phyloP scores from a whole-genome alignment of 1,139 yeast genomes.

The Suhomyces bribrorum region DNA sequence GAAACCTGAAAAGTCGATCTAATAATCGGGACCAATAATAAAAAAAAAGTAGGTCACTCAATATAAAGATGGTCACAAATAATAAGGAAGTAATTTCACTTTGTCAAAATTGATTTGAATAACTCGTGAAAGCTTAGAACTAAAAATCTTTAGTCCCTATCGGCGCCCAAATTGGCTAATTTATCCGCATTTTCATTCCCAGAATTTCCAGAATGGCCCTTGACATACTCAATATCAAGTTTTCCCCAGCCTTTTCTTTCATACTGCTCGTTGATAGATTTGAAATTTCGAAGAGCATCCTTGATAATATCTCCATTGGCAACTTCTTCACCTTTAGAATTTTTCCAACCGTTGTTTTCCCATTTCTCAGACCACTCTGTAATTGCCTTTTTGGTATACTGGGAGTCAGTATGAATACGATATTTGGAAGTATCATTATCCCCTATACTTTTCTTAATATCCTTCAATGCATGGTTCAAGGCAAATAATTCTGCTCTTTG shows the following conservation, averaged over 20 bases:
- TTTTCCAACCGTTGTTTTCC: constrained; percentile 56
- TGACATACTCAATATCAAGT: constrained; percentile 57
- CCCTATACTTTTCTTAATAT: constrained; percentile 28
- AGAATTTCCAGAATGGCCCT: constrained; percentile 65
- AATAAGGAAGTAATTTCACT: too few relatives aligned
- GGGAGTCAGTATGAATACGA: constrained; percentile 56
- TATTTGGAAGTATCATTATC: constrained; percentile 20
- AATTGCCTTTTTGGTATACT: constrained; percentile 51
- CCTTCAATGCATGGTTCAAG: constrained; percentile 52
- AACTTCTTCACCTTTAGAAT: constrained; percentile 44
- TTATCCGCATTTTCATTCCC: constrained; percentile 83
- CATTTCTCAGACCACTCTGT: constrained; percentile 55
- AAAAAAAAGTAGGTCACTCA: not conserved
- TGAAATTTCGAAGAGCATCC: constrained; percentile 23
- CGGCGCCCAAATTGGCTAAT: constrained; percentile 70
- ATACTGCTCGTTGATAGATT: constrained; percentile 31
- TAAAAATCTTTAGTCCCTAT: constrained; percentile 13
- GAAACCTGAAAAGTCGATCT: too few relatives aligned
- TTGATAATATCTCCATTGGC: constrained; percentile 54
- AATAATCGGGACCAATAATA: too few relatives aligned
- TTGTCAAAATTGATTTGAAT: too few relatives aligned
- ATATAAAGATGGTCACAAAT: too few relatives aligned
- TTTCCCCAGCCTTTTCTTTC: constrained; percentile 30
- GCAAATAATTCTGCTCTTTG: constrained; percentile 82
- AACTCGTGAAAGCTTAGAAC: not conserved